Conservation (phyloP, 2,329 filamentous ascomycete genomes). For the Phyllosticta paracitricarpa region DNA sequence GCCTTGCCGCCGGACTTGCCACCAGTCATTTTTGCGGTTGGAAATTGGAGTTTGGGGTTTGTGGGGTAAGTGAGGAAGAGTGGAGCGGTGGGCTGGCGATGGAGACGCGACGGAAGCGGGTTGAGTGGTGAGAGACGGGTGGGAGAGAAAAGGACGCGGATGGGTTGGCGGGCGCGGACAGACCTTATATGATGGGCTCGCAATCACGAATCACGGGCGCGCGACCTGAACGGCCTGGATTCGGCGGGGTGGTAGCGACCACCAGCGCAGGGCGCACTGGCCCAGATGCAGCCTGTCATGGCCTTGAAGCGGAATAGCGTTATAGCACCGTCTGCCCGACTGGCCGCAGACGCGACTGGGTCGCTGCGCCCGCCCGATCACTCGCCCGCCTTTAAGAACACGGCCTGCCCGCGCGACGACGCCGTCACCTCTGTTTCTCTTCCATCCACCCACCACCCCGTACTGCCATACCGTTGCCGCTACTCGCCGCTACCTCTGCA, state of each 20-base stretch:
- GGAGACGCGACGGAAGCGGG: slow-evolving; percentile 25
- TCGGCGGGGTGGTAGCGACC: slow-evolving; percentile 4
- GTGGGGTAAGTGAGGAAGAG: slow-evolving; percentile 25
- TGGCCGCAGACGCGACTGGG: slow-evolving; percentile 14
- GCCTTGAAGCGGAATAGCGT: slow-evolving; percentile 3
- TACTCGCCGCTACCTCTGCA: slow-evolving; percentile 14
- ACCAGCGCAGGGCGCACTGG: slow-evolving; percentile 3
- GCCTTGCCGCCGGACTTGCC: slow-evolving; percentile 99
- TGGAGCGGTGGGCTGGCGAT: slow-evolving; percentile 11
- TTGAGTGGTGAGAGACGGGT: slow-evolving; percentile 17
- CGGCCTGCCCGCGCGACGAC: slow-evolving; percentile 31
- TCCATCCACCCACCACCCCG: slow-evolving; percentile 18
- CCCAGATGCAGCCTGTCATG: background rate
- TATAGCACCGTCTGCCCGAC: slow-evolving; percentile 19
- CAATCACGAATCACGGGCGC: slow-evolving; percentile 8
- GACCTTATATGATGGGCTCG: slow-evolving; percentile 31
- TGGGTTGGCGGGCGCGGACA: slow-evolving; percentile 13
- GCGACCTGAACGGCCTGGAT: background rate
- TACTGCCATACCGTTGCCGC: slow-evolving; percentile 13
- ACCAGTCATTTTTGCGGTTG: slow-evolving; percentile 81
- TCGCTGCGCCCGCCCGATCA: slow-evolving; percentile 8
- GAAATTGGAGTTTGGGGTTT: slow-evolving; percentile 18
- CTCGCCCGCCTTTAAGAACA: slow-evolving; percentile 24
- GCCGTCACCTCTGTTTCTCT: slow-evolving; percentile 33
- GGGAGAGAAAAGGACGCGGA: background rate